These are phyloP conservation scores for Populus pruinosa DNA, from an alignment of 345 rosid genomes.

Conservation along the genomic window DNA sequence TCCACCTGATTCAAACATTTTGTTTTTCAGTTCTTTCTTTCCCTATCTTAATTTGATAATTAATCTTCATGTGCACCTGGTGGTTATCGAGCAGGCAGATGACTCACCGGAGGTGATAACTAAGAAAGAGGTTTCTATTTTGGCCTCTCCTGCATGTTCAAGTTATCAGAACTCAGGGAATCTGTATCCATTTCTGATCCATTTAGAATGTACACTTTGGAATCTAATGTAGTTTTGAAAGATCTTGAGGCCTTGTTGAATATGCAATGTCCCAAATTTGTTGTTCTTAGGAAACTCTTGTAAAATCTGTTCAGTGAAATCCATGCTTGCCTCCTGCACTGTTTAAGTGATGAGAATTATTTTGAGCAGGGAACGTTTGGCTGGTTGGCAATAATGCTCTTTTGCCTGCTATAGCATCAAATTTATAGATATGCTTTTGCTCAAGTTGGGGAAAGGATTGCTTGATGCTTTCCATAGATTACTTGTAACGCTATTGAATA, in stretches of 20 bases:
- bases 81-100: slow-evolving; percentile 45
- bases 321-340: background rate
- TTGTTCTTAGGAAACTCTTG: slow-evolving; percentile 11
- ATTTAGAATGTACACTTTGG: slow-evolving; percentile 18
- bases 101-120: slow-evolving; percentile 83
- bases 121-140: slow-evolving; percentile 23
- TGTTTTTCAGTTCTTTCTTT: slow-evolving; percentile 20
- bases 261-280: slow-evolving; percentile 18
- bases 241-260: slow-evolving; percentile 21
- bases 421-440: too few relatives aligned
- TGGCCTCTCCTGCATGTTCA: slow-evolving; percentile 26
- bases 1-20: slow-evolving; percentile 24
- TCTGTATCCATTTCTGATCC: slow-evolving; percentile 10
- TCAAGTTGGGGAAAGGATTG: too few relatives aligned
- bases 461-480: too few relatives aligned
- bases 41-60: slow-evolving; percentile 22
- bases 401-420: too few relatives aligned
- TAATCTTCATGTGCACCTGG: slow-evolving; percentile 60
- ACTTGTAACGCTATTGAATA: too few relatives aligned
- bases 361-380: too few relatives aligned
- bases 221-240: slow-evolving; percentile 6
- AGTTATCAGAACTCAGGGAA: slow-evolving; percentile 10
- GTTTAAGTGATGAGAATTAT: too few relatives aligned
- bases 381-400: too few relatives aligned
- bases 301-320: slow-evolving; percentile 4